Conservation (phyloP, 2,329 filamentous ascomycete genomes). For the Hirsutella thompsonii region DNA sequence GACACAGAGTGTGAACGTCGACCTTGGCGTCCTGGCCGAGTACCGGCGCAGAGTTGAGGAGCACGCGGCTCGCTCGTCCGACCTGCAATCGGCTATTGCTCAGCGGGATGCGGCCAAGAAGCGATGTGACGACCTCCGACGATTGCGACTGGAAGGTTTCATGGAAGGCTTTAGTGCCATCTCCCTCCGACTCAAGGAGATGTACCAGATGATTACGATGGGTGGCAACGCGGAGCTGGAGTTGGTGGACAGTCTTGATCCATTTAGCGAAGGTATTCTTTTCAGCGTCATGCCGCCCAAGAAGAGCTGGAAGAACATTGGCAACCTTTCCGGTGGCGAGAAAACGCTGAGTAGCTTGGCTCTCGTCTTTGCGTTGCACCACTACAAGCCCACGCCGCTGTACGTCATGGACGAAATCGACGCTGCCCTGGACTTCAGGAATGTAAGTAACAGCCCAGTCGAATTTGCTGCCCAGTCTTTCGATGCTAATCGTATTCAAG, state of each 20-base stretch:
- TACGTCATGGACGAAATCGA: constrained; percentile 99
- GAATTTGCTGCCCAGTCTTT: constrained; percentile 1
- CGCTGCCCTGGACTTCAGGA: constrained; percentile 92
- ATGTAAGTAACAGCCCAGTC: constrained; percentile 49
- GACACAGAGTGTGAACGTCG: constrained; percentile 76
- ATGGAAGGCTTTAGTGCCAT: constrained; percentile 96
- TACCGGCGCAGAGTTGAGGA: constrained; percentile 80
- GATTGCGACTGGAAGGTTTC: constrained; percentile 85
- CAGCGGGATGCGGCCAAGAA: constrained; percentile 81
- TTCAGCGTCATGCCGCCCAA: constrained; percentile 99
- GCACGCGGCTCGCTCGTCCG: constrained; percentile 66
- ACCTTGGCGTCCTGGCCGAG: constrained; percentile 77
- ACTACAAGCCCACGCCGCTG: constrained; percentile 92
- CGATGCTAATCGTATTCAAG: constrained; percentile 26
- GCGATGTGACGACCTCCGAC: constrained; percentile 81
- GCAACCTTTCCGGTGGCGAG: constrained; percentile 88
- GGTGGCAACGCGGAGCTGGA: constrained; percentile 96
- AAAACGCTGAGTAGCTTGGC: constrained; percentile 92
- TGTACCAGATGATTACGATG: constrained; percentile 99
- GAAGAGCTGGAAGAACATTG: constrained; percentile 99
- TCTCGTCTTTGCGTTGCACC: constrained; percentile 93
- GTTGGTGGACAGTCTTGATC: constrained; percentile 88
- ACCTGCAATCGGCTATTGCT: constrained; percentile 65
- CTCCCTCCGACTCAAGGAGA: constrained; percentile 90
- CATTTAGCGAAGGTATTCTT: constrained; percentile 90